Evolutionary conservation across 148 eudicot species (phyloP), one percentile per base, ranked within the genome.

Genomic region (Vaccinium darrowii): DNA sequence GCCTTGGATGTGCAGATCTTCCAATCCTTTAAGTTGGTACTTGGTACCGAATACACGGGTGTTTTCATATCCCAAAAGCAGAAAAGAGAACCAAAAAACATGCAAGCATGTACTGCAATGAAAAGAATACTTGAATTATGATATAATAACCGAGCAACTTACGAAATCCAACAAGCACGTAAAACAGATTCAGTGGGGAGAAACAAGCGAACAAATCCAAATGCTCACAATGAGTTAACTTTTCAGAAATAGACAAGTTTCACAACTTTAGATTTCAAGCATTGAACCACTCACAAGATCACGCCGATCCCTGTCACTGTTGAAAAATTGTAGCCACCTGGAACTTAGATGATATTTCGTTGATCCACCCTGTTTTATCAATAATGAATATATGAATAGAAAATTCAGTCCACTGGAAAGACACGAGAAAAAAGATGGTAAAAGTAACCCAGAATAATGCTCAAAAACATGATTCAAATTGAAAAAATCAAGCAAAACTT

Each of bases 301-400:
- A 90, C 99, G 99, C 39, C 99, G 98, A 92, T 97, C 98, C 58
- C 99, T 91, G 62, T 97, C 98, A 74, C 93, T 97, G 63, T 92
- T 92, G 84, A 97, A 95, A 86, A 95, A 91, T 84, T 94, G 98
- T 87, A 97, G 88, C 99, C 99, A 97, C 87, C 95, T 95, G 78
- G 98, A 89, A 81, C 93, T 92, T 76, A 97, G 88, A 89, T 97
- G 99, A 88, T 97, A 97, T 87, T 97, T 97, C 54, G 98, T 95
- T 21, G 99, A 91, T 86, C 99, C 99, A 84, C 99, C 99, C 99
- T 97, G 89, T 88, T 76, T 76, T 78, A 86, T 43, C 73, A 82
- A 88, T 62, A 82, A 88, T 62, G 30, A 12, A 85, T 19, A 16
- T 54, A n/a, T 43, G 75, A 80, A 86, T 57, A 73, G 81, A 19